A percentile compares a stretch with the other conserved stretches of the same genome.
These are phyloP conservation scores for Populus davidiana DNA, from an alignment of 345 rosid genomes.

Conservation along the genomic window DNA sequence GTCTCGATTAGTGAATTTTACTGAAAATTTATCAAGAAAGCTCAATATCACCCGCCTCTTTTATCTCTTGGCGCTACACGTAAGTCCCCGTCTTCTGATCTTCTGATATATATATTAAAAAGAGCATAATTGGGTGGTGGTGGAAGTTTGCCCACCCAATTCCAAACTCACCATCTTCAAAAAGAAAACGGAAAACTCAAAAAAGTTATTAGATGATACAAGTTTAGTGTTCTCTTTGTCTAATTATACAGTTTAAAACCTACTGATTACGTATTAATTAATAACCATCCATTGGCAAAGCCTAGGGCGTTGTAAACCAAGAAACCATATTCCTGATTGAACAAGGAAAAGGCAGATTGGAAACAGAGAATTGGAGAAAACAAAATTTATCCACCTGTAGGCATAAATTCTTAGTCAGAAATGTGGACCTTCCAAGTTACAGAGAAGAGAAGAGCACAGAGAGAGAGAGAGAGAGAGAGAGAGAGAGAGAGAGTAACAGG, in stretches of 20 bases:
- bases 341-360: neutral
- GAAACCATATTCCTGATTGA: neutral
- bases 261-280: too few species aligned
- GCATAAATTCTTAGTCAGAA: slow-evolving; percentile 30
- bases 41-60: neutral
- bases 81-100: neutral
- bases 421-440: slow-evolving; percentile 31
- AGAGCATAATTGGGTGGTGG: neutral
- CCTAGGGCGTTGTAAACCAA: too few species aligned
- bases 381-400: neutral
- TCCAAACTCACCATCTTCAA: neutral
- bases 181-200: too few species aligned
- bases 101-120: too few species aligned
- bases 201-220: too few species aligned
- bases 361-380: neutral
- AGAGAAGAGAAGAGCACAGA: neutral
- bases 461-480: neutral
- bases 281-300: too few species aligned
- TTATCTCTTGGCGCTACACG: neutral
- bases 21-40: too few species aligned
- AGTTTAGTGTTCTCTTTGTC: too few species aligned
- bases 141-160: neutral
- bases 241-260: too few species aligned
- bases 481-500: neutral
- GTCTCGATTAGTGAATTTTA: too few species aligned